A percentile compares a stretch with the other conserved stretches of the same genome.
Conservation (phyloP, 305 asterid species). For the Rubia tinctorum region DNA sequence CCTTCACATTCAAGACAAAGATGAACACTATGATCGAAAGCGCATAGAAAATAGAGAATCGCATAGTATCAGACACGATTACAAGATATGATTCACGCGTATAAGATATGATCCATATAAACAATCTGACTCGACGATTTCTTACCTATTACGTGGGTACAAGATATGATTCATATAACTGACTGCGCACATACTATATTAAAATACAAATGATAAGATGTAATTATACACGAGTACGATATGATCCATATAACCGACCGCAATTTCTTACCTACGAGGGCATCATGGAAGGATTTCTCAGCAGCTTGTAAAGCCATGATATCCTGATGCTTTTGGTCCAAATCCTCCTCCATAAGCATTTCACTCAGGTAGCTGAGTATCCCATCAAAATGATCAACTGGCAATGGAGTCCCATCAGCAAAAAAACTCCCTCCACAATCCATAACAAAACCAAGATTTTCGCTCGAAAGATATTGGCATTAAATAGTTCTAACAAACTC, state of each 20-base stretch:
- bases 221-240: neutral
- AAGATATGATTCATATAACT: neutral
- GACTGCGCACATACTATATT: neutral
- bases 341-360: constrained; percentile 69
- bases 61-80: neutral
- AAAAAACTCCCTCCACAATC: neutral
- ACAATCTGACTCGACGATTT: neutral
- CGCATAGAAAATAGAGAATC: no score
- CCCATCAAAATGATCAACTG: constrained; percentile 27
- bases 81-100: neutral
- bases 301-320: constrained; percentile 65
- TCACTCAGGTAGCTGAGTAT: constrained; percentile 49
- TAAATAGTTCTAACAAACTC: neutral
- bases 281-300: constrained; percentile 65
- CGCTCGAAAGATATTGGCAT: neutral
- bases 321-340: constrained; percentile 55
- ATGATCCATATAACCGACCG: neutral
- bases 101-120: no score
- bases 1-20: constrained; percentile 4
- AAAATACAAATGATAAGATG: neutral
- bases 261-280: constrained; percentile 26
- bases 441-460: neutral
- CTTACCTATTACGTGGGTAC: constrained; percentile 1
- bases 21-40: no score
- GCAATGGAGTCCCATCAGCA: constrained; percentile 9